Evolutionary conservation across 352 stramenopile genomes (phyloP), one percentile per base, ranked within the genome.

Genomic region (Phytopythium sindhum): DNA sequence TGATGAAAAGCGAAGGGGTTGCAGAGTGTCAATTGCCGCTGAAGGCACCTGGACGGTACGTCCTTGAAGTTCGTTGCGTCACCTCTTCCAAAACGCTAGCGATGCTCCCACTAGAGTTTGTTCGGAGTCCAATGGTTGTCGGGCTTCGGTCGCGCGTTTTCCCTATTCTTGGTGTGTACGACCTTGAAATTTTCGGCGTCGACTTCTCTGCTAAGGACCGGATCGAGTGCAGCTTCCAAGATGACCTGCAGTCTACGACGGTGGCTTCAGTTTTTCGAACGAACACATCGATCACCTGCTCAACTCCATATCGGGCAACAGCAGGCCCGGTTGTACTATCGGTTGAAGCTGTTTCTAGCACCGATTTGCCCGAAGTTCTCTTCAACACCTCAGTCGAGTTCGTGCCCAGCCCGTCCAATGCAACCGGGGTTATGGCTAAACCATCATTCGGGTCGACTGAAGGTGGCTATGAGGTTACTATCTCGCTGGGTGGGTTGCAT

Each of bases 41-140:
- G 5, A 67, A 73, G 53, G 60, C 56, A 31, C 73, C 75, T 58
- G 75, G 75, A 51, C 65, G 70, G 19, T 84, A 84, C 51, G 74
- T 55, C 14, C 50, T 84, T 28, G n/a, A 39, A 26, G 53, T 84
- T 17, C 31, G 67, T 0, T 84, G 75, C 35, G 58, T n/a, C 5
- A 10, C 29, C 33, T 28, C 31, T 17, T 44, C 31, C 1, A 19
- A 66, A 19, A n/a, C 66, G 0, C 2, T 78, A 3, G 64, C 47
- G 1, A 66, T 39, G 28, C 70, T 78, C 28, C 37, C 64, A 41
- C 28, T 84, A 28, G 64, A 78, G 28, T 80, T 74, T 42, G 53
- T 37, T 24, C 48, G 33, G 12, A 50, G 54, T 35, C 65, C 72
- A 29, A 53, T 54, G 12, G 53, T 82, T 57, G 19, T 66, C 17